Base-by-base conservation (phyloP, 768 basidiomycete species). In the Collybia sordida region DNA sequence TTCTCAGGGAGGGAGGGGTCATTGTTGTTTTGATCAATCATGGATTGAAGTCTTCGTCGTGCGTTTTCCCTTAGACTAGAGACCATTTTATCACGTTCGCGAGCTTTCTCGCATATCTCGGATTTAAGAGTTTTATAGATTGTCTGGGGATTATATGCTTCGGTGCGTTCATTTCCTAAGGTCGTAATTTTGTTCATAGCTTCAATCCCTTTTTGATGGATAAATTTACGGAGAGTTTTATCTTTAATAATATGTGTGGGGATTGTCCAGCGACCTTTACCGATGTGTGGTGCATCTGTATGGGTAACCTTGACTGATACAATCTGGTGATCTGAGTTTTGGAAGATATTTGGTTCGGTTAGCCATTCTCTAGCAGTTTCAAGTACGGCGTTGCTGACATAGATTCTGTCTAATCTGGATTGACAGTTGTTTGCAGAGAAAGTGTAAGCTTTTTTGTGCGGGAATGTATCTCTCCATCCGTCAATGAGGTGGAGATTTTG, bases 401-500 rank as follows among this genome's bases (percentile, higher is more conserved):
- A 42, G 17, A 42, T 42, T 27, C 14, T 6, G 42, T 42, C 42
- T 6, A 42, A 9, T 18, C 23, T 14, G 19, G 42, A 42, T 24
- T 27, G 58, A 14, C 51, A 35, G 2, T 21, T 31, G 37, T 42
- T 53, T 19, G 39, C 37, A 25, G 44, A 37, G 58, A 55, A 72
- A 3, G 73, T 67, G 46, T 59, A 74, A 4, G 17, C 50, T 9
- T 37, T 51, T 1, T 25, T 52, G 0, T 45, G 42, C 0, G 65
- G 65, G 59, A 59, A 52, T 6, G 53, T 54, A 0, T 39, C n/a
- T 36, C 70, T 23, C 71, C 72, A 76, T 0, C 71, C 67, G 50
- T 73, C 72, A 0, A 15, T 15, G 0, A 74, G 36, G 0, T 55
- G 3, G 0, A 67, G 46, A 2, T 9, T 19, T 0, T 9, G 11